phyloP scores from a whole-genome alignment of 257 asterid genomes.

The Cinchona pubescens region DNA sequence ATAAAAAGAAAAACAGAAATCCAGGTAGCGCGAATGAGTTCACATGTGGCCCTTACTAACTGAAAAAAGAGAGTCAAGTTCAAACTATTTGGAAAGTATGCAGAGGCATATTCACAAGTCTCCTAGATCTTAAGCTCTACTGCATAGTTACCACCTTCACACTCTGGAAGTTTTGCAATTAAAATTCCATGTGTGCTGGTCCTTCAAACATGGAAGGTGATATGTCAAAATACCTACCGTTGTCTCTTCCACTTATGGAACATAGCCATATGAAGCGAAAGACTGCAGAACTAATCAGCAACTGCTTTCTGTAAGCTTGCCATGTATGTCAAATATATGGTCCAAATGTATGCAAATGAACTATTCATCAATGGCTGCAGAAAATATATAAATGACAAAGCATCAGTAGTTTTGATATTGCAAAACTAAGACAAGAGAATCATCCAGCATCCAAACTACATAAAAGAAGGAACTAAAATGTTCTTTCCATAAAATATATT shows the following conservation, averaged over 20 bases:
- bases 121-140: background rate
- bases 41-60: background rate
- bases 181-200: background rate
- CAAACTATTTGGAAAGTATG: background rate
- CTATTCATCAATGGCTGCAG: conserved; percentile 81
- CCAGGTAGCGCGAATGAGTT: background rate
- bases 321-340: conserved; percentile 86
- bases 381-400: conserved; percentile 10
- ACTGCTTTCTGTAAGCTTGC: conserved; percentile 67
- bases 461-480: background rate
- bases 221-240: background rate
- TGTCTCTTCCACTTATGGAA: conserved; percentile 1
- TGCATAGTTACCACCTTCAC: background rate
- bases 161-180: background rate
- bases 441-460: background rate
- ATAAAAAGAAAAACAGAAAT: background rate
- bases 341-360: conserved; percentile 75
- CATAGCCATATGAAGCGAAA: conserved; percentile 1
- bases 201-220: background rate
- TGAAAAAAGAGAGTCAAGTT: background rate
- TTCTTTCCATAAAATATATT: background rate
- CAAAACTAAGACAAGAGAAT: background rate
- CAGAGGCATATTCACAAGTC: background rate
- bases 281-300: conserved; percentile 29
- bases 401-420: background rate